Conservation (phyloP, 2,329 filamentous ascomycete genomes). For the Colletotrichum eleusines region DNA sequence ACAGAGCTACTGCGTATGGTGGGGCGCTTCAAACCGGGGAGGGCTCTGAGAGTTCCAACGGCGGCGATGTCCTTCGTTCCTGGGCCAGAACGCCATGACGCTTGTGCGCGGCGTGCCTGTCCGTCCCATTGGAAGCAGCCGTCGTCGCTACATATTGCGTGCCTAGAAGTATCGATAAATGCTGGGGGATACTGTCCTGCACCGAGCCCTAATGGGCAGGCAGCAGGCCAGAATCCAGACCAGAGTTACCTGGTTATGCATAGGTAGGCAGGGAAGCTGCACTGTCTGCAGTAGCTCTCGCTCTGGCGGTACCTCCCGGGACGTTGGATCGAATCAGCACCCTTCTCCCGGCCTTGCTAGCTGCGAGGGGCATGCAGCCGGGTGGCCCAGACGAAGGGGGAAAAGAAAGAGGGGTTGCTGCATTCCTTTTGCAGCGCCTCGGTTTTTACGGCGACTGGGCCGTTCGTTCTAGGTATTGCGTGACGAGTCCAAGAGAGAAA, state of each 20-base stretch:
- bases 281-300: conserved; percentile 22
- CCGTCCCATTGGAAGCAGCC: neutral
- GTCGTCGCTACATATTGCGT: neutral
- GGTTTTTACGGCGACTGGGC: too few relatives aligned
- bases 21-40: neutral
- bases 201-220: neutral
- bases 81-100: conserved; percentile 2
- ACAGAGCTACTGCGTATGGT: neutral
- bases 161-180: neutral
- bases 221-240: neutral
- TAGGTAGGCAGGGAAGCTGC: neutral
- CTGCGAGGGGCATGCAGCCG: neutral
- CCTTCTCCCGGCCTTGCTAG: neutral
- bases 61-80: conserved; percentile 5
- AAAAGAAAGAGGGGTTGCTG: neutral
- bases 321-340: conserved; percentile 13
- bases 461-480: neutral
- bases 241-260: neutral
- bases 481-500: neutral
- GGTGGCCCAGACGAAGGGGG: neutral
- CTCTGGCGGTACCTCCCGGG: neutral
- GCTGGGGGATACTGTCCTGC: neutral
- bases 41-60: conserved; percentile 6
- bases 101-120: conserved; percentile 8
- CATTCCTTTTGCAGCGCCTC: neutral